These are phyloP conservation scores for Vigna unguiculata DNA, from an alignment of 306 rosid species.

Conservation along the genomic window DNA sequence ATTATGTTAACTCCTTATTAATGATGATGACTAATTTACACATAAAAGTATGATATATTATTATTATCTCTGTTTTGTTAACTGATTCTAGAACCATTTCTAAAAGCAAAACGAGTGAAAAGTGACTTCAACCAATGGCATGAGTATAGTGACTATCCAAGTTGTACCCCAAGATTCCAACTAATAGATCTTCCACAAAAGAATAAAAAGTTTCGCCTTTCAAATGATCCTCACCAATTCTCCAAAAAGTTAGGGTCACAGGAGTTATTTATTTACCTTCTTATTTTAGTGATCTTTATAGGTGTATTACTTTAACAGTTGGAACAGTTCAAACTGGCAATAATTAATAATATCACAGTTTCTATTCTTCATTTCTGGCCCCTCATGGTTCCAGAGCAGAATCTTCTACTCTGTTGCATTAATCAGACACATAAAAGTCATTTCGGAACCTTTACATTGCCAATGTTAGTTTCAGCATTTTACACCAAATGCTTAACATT, in stretches of 20 bases:
- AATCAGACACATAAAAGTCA: constrained; percentile 15
- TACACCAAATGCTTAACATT: not conserved
- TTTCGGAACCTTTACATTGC: not conserved
- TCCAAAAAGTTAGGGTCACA: constrained; percentile 6
- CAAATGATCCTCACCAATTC: constrained; percentile 26
- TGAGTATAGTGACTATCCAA: constrained; percentile 31
- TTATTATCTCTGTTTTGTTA: constrained; percentile 8
- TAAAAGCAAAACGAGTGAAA: constrained; percentile 19
- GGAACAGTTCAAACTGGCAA: constrained; percentile 26
- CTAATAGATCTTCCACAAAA: constrained; percentile 25
- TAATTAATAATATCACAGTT: constrained; percentile 23
- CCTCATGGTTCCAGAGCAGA: not conserved
- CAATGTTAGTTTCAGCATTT: not conserved
- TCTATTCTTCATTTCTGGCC: constrained; percentile 15
- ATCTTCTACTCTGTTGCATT: not conserved
- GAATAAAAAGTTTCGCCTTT: constrained; percentile 11
- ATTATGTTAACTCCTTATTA: constrained; percentile 15
- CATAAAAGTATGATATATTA: constrained; percentile 4
- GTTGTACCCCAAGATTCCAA: constrained; percentile 17
- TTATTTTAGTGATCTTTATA: constrained; percentile 21
- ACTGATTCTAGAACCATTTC: constrained; percentile 23
- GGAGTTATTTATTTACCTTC: constrained; percentile 22
- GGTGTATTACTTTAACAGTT: constrained; percentile 42
- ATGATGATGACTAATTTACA: not conserved
- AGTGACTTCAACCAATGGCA: constrained; percentile 29